A percentile compares a stretch with the other conserved stretches of the same genome.
These are phyloP conservation scores for Syncephalastrum racemosum DNA, from an alignment of 371 early-diverging fungal genomes.

Conservation along the genomic window DNA sequence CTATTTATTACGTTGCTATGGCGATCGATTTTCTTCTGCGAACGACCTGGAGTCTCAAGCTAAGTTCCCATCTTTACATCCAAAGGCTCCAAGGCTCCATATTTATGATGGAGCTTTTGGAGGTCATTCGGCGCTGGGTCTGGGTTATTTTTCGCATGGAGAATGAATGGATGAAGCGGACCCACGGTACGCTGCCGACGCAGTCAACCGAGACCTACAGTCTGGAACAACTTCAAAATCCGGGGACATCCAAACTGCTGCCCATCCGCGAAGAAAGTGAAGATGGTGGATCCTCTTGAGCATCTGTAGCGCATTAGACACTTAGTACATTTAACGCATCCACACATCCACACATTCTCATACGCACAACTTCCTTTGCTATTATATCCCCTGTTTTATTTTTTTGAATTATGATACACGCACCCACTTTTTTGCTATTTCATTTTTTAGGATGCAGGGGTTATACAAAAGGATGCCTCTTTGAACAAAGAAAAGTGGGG, in stretches of 20 bases:
- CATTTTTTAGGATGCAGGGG: neutral
- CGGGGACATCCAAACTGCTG: conserved; percentile 7
- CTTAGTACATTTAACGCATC: neutral
- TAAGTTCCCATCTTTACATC: conserved; percentile 70
- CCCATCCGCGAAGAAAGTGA: conserved; percentile 16
- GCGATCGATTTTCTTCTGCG: conserved; percentile 77
- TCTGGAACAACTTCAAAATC: conserved; percentile 4
- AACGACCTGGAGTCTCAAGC: conserved; percentile 83
- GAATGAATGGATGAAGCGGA: conserved; percentile 68
- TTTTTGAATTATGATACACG: conserved; percentile 6
- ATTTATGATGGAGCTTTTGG: conserved; percentile 74
- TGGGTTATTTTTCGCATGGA: conserved; percentile 93
- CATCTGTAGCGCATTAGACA: neutral
- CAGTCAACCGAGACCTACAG: neutral
- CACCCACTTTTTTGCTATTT: conserved; percentile 3
- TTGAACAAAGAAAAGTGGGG: neutral
- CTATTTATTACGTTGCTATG: conserved; percentile 75
- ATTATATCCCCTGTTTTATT: conserved; percentile 8
- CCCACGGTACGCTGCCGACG: conserved; percentile 26
- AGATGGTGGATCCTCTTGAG: conserved; percentile 3
- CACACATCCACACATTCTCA: neutral
- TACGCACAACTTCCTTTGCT: conserved; percentile 5
- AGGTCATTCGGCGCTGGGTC: conserved; percentile 84
- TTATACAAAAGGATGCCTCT: conserved; percentile 3
- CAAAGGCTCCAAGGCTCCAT: conserved; percentile 68